Conservation (phyloP, 305 asterid species). For the Solanum chacoense region DNA sequence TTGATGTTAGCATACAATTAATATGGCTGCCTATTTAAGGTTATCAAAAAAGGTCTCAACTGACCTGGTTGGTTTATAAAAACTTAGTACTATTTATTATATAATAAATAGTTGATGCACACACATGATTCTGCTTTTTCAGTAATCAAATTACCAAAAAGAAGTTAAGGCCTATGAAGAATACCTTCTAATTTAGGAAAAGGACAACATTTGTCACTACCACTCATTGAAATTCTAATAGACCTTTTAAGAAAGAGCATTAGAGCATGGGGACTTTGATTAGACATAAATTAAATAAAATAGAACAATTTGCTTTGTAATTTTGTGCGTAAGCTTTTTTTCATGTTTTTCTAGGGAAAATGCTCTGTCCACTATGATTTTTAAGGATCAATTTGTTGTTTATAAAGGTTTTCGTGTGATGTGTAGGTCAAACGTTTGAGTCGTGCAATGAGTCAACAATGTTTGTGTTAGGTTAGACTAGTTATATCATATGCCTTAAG, state of each 20-base stretch:
- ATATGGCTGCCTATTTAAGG: not conserved
- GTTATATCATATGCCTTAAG: too few relatives aligned
- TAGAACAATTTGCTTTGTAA: not conserved
- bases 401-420: fast-evolving
- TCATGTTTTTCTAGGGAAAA: not conserved
- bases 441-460: not conserved
- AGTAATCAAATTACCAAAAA: not conserved
- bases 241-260: not conserved
- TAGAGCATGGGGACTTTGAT: not conserved
- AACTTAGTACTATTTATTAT: not conserved
- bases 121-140: not conserved
- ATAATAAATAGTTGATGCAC: not conserved
- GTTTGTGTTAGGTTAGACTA: not conserved
- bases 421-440: fast-evolving
- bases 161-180: not conserved
- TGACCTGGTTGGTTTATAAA: not conserved
- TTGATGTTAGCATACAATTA: not conserved
- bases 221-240: not conserved
- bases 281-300: not conserved
- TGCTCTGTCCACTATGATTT: not conserved
- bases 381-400: not conserved
- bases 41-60: not conserved
- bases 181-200: not conserved
- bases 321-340: not conserved
- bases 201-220: not conserved